These are phyloP conservation scores for Eucalyptus regnans DNA, from an alignment of 345 rosid genomes.

Conservation along the genomic window DNA sequence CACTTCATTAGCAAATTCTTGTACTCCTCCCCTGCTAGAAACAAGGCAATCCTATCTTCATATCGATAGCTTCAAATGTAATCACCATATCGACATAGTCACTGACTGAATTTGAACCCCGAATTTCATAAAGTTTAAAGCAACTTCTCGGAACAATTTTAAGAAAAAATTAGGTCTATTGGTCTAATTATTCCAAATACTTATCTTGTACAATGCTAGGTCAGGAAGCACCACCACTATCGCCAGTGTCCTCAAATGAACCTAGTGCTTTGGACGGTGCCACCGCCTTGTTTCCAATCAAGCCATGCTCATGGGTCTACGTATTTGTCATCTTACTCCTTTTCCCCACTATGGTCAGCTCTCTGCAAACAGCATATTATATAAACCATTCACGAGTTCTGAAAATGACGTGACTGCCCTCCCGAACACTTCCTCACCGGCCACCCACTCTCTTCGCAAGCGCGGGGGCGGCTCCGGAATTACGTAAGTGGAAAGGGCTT, in stretches of 20 bases:
- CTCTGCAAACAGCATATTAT: background rate
- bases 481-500: background rate
- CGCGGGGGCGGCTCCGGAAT: background rate
- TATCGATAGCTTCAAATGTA: background rate
- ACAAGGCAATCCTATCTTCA: background rate
- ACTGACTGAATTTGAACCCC: background rate
- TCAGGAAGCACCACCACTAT: background rate
- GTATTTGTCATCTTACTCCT: background rate
- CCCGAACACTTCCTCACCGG: background rate
- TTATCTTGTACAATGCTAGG: background rate
- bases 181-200: background rate
- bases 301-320: background rate
- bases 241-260: background rate
- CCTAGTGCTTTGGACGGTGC: constrained; percentile 5
- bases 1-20: background rate
- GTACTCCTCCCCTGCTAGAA: background rate
- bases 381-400: no score
- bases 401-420: background rate
- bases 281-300: background rate
- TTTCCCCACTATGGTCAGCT: background rate
- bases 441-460: background rate
- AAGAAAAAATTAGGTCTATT: background rate
- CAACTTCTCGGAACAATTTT: background rate
- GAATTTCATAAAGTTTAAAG: background rate
- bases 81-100: background rate